A percentile compares a stretch with the other conserved stretches of the same genome.
Conservation (phyloP, 805 yeast genomes). For the Citeromyces nyonsensis region DNA sequence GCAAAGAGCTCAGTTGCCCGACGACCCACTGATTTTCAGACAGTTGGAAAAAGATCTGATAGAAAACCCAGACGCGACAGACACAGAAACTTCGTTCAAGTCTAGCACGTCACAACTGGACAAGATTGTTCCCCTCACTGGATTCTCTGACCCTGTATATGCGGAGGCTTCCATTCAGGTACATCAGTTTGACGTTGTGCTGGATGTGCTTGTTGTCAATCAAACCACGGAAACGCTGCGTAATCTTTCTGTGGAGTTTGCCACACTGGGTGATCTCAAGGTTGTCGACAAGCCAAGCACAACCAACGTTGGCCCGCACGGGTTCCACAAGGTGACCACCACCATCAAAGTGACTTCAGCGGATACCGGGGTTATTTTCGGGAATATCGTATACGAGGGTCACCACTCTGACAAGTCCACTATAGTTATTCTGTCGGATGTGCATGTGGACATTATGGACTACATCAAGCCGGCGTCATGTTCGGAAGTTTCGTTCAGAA, state of each 20-base stretch:
- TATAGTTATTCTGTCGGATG: slow-evolving; percentile 84
- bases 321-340: slow-evolving; percentile 79
- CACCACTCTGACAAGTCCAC: slow-evolving; percentile 82
- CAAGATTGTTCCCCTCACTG: slow-evolving; percentile 89
- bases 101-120: slow-evolving; percentile 49
- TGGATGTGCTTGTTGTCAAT: slow-evolving; percentile 87
- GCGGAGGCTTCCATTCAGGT: slow-evolving; percentile 94
- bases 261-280: slow-evolving; percentile 90
- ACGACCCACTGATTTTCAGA: slow-evolving; percentile 65
- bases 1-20: slow-evolving; percentile 59
- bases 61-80: slow-evolving; percentile 25
- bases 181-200: slow-evolving; percentile 91
- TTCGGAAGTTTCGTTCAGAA: slow-evolving; percentile 79
- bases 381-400: slow-evolving; percentile 93
- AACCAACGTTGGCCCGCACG: slow-evolving; percentile 92
- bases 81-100: slow-evolving; percentile 47
- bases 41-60: slow-evolving; percentile 39
- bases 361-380: slow-evolving; percentile 95
- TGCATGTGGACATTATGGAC: slow-evolving; percentile 93
- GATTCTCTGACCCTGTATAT: slow-evolving; percentile 94
- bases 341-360: slow-evolving; percentile 93
- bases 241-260: slow-evolving; percentile 86
- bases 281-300: slow-evolving; percentile 85
- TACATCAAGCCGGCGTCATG: slow-evolving; percentile 92
- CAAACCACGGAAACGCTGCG: slow-evolving; percentile 87